Evolutionary conservation across 257 asterid genomes (phyloP), one percentile per base, ranked within the genome.

Genomic region (Mitragyna speciosa): DNA sequence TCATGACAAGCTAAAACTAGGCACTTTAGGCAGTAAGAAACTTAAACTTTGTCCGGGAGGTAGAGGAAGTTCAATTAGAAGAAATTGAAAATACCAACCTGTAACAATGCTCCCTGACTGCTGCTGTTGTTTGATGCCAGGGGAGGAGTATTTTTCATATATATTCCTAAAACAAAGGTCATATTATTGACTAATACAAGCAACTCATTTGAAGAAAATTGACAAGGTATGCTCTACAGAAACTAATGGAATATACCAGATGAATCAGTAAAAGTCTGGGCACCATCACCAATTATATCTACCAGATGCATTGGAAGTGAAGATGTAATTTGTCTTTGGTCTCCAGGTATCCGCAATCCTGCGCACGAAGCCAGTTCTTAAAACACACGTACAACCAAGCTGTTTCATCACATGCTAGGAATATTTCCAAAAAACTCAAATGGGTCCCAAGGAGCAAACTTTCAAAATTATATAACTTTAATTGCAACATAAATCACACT

Each of bases 291-390:
- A 65, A 95, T 92, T 77, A 95, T 82, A 82, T 93, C 96, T 31
- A 85, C 94, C 91, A 95, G 89, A 88, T 95, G 99, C 86, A 83
- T 79, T 45, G 99, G 99, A 76, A 95, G 99, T 68, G 98, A 86
- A 54, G 97, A 86, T 79, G 97, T 81, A 64, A 76, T 84, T 83
- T 92, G 97, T 82, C 97, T 89, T 80, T 95, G 99, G 83, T 95
- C 99, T 73, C 79, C 92, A 64, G 93, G 97, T 77, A 89, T 81
- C 84, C 94, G 90, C 86, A 95, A 85, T 43, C 98, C 99, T 95
- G 90, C 75, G 76, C 7, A 75, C 26, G 26, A 43, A 68, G 71
- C 39, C 67, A 69, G 22, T 43, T 76, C 43, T 33, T 43, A 49
- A 72, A 67, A 51, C 66, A 20, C 22, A 36, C 39, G 36, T 6